Evolutionary conservation across 208 protist genomes (phyloP), one percentile per base, ranked within the genome.

Genomic region (Phytomonas sp.): DNA sequence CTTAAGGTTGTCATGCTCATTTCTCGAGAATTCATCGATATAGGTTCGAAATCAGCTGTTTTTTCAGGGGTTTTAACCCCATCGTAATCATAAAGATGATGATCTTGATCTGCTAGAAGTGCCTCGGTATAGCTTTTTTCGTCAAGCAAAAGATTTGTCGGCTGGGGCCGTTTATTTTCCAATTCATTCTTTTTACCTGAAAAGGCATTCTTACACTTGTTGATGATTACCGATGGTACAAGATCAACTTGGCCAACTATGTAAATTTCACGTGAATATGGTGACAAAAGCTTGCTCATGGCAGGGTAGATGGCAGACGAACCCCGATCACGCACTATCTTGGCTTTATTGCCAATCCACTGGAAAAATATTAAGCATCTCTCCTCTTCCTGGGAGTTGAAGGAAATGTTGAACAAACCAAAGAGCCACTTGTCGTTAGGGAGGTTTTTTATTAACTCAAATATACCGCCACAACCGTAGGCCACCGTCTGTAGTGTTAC

Each of bases 341-440:
- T 78, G 19, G 90, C 73, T 34, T 86, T 81, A 66, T 72, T 87
- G 32, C 90, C 90, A 66, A 92, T 92, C 82, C 86, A 95, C 74
- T 92, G 87, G 76, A 95, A 88, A 71, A 89, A 91, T 29, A 95
- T 84, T 19, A 92, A 70, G 1, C 84, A 82, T 14, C 80, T 77
- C 69, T 84, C 63, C 0, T 79, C 71, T 19, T 76, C 67, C 26
- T 79, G 56, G 34, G 76, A 73, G 31, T 45, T 77, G 70, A 95
- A 84, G 49, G 83, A 78, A 7, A 93, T 83, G 66, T 86, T 86
- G 68, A 95, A 87, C 16, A 95, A 72, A 33, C 90, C 90, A 71
- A 91, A 95, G 33, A 92, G 70, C 85, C 88, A 92, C 73, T 85
- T 73, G 29, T 82, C 75, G 14, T 89, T 82, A 0, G 86, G 84